Evolutionary conservation across 2,329 filamentous ascomycete genomes (phyloP).

Genomic region (Metarhizium rileyi): DNA sequence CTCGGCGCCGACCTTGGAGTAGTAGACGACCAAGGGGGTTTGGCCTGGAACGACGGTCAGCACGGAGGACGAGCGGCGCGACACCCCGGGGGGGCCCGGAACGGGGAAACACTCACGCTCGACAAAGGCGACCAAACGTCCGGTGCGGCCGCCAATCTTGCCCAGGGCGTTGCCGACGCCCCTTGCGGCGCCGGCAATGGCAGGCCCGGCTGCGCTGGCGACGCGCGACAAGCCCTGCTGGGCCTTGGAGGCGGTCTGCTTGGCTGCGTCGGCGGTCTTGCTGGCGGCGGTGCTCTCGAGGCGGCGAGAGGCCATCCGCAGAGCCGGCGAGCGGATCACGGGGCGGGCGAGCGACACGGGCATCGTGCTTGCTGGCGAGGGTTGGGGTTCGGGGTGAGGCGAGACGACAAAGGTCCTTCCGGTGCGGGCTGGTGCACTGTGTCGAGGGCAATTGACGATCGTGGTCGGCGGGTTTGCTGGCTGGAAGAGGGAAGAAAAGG

Average conservation of each 20-base stretch:
- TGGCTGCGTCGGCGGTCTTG: constrained; percentile 28
- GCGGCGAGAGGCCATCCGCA: constrained; percentile 42
- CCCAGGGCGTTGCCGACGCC: constrained; percentile 56
- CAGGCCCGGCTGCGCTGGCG: constrained; percentile 68
- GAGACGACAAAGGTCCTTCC: neutral
- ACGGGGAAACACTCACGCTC: constrained; percentile 62
- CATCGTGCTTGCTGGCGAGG: constrained; percentile 13
- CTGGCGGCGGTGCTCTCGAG: constrained; percentile 48
- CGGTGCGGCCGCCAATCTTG: constrained; percentile 76
- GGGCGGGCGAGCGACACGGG: constrained; percentile 31
- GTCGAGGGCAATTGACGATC: constrained; percentile 26
- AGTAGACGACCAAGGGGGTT: constrained; percentile 82
- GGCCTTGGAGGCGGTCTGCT: constrained; percentile 39
- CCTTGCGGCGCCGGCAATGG: constrained; percentile 62
- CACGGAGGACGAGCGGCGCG: neutral
- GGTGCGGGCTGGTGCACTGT: neutral
- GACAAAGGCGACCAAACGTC: constrained; percentile 65
- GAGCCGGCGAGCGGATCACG: constrained; percentile 34
- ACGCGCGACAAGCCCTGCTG: constrained; percentile 76
- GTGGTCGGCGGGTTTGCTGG: constrained; percentile 11
- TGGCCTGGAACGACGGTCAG: constrained; percentile 47
- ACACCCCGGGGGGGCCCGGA: no score
- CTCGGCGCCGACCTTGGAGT: constrained; percentile 81
- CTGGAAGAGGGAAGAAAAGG: constrained; percentile 30
- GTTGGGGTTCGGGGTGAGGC: neutral